Conservation (phyloP, 768 basidiomycete species). For the Amanita inopinata region DNA sequence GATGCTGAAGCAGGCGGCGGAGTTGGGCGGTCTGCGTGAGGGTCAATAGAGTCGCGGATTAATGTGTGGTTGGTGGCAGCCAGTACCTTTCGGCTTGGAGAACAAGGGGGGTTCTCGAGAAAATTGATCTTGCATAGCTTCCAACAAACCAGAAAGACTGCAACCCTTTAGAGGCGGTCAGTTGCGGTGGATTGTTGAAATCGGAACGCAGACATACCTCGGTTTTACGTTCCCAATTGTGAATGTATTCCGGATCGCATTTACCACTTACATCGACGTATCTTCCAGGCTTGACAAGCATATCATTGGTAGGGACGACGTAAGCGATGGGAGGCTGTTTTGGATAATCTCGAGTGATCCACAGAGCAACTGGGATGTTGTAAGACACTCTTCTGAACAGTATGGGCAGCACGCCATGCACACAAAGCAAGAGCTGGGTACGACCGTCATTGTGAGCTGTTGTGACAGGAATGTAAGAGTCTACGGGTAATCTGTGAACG, state of each 20-base stretch:
- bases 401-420: constrained; percentile 90
- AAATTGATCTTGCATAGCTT: constrained; percentile 75
- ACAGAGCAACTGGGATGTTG: constrained; percentile 89
- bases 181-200: constrained; percentile 8
- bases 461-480: constrained; percentile 11
- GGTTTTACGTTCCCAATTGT: constrained; percentile 71
- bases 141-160: constrained; percentile 59
- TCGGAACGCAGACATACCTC: constrained; percentile 50
- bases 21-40: constrained; percentile 25
- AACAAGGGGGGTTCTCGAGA: constrained; percentile 85
- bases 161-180: constrained; percentile 47
- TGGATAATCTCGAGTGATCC: constrained; percentile 84
- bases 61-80: constrained; percentile 11
- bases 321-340: constrained; percentile 74
- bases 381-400: constrained; percentile 65
- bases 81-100: constrained; percentile 52
- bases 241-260: constrained; percentile 59
- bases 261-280: constrained; percentile 76
- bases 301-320: constrained; percentile 85
- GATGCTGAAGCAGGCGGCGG: constrained; percentile 21
- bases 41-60: constrained; percentile 8
- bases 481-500: not conserved
- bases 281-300: constrained; percentile 74
- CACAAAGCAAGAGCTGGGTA: constrained; percentile 80
- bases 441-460: constrained; percentile 92